A percentile compares a stretch with the other conserved stretches of the same genome.
Conservation (phyloP, 2,329 filamentous ascomycete species). For the Verticillium klebahnii region DNA sequence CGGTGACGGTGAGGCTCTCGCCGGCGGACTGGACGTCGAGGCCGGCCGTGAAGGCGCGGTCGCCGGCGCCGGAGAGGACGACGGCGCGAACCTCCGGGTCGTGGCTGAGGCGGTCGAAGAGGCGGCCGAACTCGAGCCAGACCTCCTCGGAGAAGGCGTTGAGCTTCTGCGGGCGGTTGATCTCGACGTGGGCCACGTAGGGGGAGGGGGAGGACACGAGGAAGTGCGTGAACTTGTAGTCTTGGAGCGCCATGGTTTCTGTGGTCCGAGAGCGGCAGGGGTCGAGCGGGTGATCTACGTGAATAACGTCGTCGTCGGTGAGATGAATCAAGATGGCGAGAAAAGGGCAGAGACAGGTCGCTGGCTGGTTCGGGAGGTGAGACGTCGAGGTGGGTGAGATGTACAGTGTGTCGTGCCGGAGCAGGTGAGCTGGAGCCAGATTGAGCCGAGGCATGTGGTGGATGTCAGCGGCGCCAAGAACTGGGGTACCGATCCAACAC, state of each 20-base stretch:
- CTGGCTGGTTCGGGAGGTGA: not conserved
- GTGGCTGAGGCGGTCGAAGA: slow-evolving; percentile 69
- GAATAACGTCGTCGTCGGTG: not conserved
- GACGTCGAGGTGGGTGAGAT: not conserved
- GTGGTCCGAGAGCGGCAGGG: not conserved
- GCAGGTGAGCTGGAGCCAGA: not conserved
- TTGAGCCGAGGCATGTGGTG: not conserved
- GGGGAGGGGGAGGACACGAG: slow-evolving; percentile 66
- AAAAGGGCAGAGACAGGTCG: not conserved
- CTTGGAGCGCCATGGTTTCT: slow-evolving; percentile 12
- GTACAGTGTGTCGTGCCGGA: not conserved
- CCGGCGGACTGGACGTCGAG: slow-evolving; percentile 67
- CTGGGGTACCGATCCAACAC: not conserved
- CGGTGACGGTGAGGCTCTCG: slow-evolving; percentile 37
- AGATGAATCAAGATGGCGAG: not conserved
- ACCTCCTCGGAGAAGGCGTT: slow-evolving; percentile 83
- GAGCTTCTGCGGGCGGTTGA: slow-evolving; percentile 80
- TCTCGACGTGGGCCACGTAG: slow-evolving; percentile 85
- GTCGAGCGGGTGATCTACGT: not conserved
- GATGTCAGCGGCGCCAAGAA: not conserved
- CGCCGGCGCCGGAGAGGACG: slow-evolving; percentile 75
- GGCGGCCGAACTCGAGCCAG: slow-evolving; percentile 73
- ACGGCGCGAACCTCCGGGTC: slow-evolving; percentile 72
- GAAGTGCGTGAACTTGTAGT: slow-evolving; percentile 60
- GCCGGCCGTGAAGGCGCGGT: slow-evolving; percentile 79